Conservation (phyloP, 805 yeast genomes). For the Spathaspora hagerdaliae region DNA sequence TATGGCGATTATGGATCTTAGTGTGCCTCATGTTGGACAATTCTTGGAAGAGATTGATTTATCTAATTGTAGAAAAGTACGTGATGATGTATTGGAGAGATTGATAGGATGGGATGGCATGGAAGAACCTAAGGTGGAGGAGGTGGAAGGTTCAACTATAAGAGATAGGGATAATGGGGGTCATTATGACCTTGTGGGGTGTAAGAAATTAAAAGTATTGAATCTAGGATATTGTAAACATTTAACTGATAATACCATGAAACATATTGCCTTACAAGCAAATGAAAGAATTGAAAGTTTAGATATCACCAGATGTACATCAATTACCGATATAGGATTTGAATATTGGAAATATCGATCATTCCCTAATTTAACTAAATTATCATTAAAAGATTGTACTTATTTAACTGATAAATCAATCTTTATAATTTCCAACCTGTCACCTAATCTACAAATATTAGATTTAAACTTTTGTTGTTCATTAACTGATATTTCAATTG, state of each 20-base stretch:
- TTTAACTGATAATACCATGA: constrained; percentile 64
- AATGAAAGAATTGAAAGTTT: constrained; percentile 49
- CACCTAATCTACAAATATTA: constrained; percentile 51
- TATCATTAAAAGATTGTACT: constrained; percentile 69
- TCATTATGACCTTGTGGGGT: constrained; percentile 37
- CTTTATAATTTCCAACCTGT: constrained; percentile 56
- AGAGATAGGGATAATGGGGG: not conserved
- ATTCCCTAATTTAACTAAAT: constrained; percentile 49
- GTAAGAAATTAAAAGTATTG: constrained; percentile 51
- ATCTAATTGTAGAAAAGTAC: constrained; percentile 68
- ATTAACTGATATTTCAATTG: constrained; percentile 63
- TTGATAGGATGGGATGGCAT: constrained; percentile 51
- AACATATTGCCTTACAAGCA: constrained; percentile 58
- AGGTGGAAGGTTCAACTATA: too few species aligned
- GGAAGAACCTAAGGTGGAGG: not conserved
- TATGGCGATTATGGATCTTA: constrained; percentile 77
- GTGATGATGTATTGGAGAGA: constrained; percentile 67
- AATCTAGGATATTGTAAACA: constrained; percentile 74
- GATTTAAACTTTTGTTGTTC: constrained; percentile 76
- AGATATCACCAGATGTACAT: constrained; percentile 70
- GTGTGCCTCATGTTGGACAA: constrained; percentile 61
- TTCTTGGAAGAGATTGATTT: constrained; percentile 58
- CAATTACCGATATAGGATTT: constrained; percentile 74
- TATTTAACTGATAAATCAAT: constrained; percentile 65
- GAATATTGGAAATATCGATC: constrained; percentile 56